Evolutionary conservation across 495 filamentous ascomycete genomes (phyloP), one percentile per base, ranked within the genome.

Genomic region (Neurospora discreta): DNA sequence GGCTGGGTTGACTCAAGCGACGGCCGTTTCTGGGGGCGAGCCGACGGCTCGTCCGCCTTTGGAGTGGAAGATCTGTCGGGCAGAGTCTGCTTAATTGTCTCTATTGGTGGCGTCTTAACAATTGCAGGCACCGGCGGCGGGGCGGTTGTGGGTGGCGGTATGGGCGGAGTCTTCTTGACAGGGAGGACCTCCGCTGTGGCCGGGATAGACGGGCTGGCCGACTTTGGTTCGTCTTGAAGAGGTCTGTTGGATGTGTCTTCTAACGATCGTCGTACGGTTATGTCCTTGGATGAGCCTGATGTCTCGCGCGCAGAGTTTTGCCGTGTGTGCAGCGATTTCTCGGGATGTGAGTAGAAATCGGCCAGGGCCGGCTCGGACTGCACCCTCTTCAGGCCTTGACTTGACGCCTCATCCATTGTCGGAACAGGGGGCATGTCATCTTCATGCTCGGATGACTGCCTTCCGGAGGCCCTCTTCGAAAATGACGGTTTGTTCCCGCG

Each of bases 351-450:
- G 69, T 84, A 88, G 72, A 86, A 86, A 73, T 87, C 85, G 9
- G 89, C 84, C 18, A 60, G 26, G 52, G 89, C 83, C 23, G 94
- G 91, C 78, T 97, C 94, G 9, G 93, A 93, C 75, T 92, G 89
- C 2, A 92, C 89, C 73, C 92, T 83, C 39, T 85, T 86, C 38
- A 93, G 80, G n/a, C 85, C 85, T 71, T 89, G 80, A 18, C 83
- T 85, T 40, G 82, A 77, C 36, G 86, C 82, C 20, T 83, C 82
- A 41, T 90, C 89, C 18, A 80, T 69, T 52, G 81, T 74, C 42
- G 87, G 81, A 38, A 82, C 78, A 16, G 82, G 81, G 11, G 79
- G 80, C 39, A 83, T 74, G 58, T 92, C 89, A 52, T 88, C 85
- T n/a, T 86, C 87, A 67, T 90, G 88, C 40, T 87, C 86, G 3